Conservation (phyloP, 192 early-diverging fungal species). For the Cladochytrium replicatum region DNA sequence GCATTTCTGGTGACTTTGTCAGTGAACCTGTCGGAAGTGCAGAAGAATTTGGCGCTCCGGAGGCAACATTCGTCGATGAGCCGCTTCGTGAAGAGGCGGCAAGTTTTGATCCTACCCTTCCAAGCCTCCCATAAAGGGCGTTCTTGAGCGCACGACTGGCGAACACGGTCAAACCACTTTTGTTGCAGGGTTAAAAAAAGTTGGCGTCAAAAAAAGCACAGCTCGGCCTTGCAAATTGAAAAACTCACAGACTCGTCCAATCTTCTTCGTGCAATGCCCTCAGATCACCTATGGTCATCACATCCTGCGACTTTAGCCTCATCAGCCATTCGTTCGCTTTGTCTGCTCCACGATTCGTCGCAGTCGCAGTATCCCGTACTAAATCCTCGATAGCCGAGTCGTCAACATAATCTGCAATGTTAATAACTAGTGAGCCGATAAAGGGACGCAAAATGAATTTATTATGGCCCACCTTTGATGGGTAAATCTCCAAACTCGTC, state of each 20-base stretch:
- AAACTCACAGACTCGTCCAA: constrained; percentile 47
- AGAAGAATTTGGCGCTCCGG: too few relatives aligned
- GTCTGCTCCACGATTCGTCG: constrained; percentile 53
- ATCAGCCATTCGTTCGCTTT: constrained; percentile 63
- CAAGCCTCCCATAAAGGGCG: constrained; percentile 28
- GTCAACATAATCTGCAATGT: constrained; percentile 30
- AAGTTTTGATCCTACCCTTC: constrained; percentile 9
- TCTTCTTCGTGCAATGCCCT: constrained; percentile 63
- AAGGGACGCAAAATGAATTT: background rate
- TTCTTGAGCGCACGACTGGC: constrained; percentile 34
- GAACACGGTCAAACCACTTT: constrained; percentile 34
- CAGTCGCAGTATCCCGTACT: constrained; percentile 57
- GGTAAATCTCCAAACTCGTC: constrained; percentile 30
- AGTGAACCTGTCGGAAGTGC: too few relatives aligned
- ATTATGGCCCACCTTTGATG: constrained; percentile 18
- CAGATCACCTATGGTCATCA: constrained; percentile 70
- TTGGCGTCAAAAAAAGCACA: background rate
- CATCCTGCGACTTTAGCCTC: constrained; percentile 60
- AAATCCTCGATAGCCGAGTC: constrained; percentile 58
- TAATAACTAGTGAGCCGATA: background rate
- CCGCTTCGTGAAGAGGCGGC: too few relatives aligned
- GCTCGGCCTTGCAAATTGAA: background rate
- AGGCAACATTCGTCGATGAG: too few relatives aligned
- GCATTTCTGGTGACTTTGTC: too few relatives aligned
- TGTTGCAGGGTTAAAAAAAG: background rate